Evolutionary conservation across 2,329 filamentous ascomycete genomes (phyloP), one percentile per base, ranked within the genome.

Genomic region (Colletotrichum australisinense): DNA sequence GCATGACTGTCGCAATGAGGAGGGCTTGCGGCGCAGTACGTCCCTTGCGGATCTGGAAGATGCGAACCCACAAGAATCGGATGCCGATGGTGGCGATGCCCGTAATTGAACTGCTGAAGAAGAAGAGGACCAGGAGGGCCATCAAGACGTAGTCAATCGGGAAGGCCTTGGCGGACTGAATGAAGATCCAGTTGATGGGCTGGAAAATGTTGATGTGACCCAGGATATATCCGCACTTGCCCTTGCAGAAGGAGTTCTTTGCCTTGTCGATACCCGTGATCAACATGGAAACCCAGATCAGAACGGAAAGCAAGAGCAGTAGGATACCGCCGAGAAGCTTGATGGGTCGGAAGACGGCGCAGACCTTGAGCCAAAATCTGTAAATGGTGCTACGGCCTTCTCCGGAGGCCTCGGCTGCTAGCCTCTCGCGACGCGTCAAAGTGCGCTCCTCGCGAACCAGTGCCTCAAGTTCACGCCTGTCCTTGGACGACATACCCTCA

Each of bases 211-310:
- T 95, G 81, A 97, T 93, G 79, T 87, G 89, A 56, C 92, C 95
- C 5, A 99, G 88, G 63, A 98, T 94, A 83, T 98, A 99, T 75
- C 97, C 97, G 81, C 97, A 99, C 78, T 91, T 92, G 72, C 92
- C 87, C 82, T 97, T 96, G 89, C 97, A 99, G 75, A 97, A 86
- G 4, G 95, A 98, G 85, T 98, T 98, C 82, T 93, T 95, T 46
- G 95, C 94, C 86, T 98, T 98, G 89, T 99, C 97, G 79, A 98
- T 95, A 76, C 92, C 93, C 0, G 96, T 98, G 80, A 98, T 93
- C 77, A 98, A 89, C 95, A 99, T 98, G 14, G 94, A 97, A 9
- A 93, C 89, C 89, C 95, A 97, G 76, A 97, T 89, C 55, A 97
- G 77, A 16, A 98, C 83, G 0, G 94, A 88, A 26, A 98, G 81